phyloP scores from a whole-genome alignment of 345 rosid genomes.

The Acer negundo region DNA sequence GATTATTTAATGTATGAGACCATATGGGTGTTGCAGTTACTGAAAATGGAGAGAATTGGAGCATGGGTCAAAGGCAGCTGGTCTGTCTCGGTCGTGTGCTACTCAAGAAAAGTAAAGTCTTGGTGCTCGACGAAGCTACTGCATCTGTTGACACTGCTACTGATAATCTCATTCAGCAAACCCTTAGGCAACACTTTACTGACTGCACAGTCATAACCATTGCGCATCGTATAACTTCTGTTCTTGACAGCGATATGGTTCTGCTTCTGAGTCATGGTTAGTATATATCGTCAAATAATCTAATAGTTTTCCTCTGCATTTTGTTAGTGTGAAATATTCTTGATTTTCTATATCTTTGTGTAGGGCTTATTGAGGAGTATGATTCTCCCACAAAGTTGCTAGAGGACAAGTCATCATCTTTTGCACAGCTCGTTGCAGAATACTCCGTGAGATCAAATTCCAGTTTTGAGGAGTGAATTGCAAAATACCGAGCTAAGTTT shows the following conservation, averaged over 20 bases:
- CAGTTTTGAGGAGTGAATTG: constrained; percentile 23
- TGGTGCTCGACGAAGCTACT: constrained; percentile 25
- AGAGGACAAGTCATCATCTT: constrained; percentile 61
- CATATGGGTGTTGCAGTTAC: constrained; percentile 5
- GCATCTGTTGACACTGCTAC: constrained; percentile 21
- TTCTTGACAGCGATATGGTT: constrained; percentile 13
- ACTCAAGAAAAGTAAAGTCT: constrained; percentile 28
- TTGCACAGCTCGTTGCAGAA: constrained; percentile 74
- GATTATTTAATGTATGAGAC: neutral
- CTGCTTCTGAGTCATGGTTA: neutral
- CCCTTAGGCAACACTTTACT: neutral
- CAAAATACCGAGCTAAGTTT: neutral
- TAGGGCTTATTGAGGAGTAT: constrained; percentile 67
- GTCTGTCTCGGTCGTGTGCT: constrained; percentile 18
- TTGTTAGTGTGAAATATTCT: neutral
- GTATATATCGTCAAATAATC: neutral
- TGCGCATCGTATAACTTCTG: constrained; percentile 18
- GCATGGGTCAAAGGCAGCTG: constrained; percentile 22
- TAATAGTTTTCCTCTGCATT: neutral
- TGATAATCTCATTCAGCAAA: constrained; percentile 17
- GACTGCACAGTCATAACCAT: constrained; percentile 16
- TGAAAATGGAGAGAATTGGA: constrained; percentile 23
- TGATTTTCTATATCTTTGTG: neutral
- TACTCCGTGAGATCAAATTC: constrained; percentile 60
- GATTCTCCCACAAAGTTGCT: constrained; percentile 60